These are phyloP conservation scores for Lasiodiplodia sp. DNA, from an alignment of 2,329 filamentous ascomycete genomes.

Conservation along the genomic window DNA sequence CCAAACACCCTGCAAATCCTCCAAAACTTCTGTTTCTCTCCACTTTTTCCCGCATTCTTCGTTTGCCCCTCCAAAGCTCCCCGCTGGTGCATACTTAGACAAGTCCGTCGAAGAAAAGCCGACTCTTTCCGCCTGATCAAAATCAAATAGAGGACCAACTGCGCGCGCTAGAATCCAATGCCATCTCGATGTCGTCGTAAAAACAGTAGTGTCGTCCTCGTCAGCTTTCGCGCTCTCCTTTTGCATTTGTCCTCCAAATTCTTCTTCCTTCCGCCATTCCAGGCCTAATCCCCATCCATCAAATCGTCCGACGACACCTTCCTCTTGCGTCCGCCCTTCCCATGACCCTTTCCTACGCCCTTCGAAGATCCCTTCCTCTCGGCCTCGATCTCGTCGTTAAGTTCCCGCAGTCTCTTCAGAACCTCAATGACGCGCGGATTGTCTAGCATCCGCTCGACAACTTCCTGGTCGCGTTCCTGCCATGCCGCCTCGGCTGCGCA, in stretches of 20 bases:
- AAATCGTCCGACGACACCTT: slow-evolving; percentile 3
- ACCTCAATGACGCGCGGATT: slow-evolving; percentile 21
- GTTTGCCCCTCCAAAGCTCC: slow-evolving; percentile 1
- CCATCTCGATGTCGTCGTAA: slow-evolving; percentile 16
- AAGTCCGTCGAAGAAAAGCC: slow-evolving; percentile 3
- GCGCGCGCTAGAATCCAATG: slow-evolving; percentile 14
- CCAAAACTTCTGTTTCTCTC: neutral
- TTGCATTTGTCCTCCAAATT: neutral
- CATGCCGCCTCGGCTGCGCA: slow-evolving; percentile 27
- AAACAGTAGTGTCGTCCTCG: neutral
- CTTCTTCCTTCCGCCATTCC: neutral
- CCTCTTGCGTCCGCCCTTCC: slow-evolving; percentile 23
- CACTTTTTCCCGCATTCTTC: neutral
- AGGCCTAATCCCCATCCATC: slow-evolving; percentile 21
- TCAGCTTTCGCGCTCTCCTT: neutral
- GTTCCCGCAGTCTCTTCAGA: slow-evolving; percentile 19
- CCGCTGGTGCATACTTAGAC: slow-evolving; percentile 9
- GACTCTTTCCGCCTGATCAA: neutral
- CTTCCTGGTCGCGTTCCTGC: slow-evolving; percentile 28
- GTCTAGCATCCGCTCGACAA: slow-evolving; percentile 29
- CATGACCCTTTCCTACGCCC: slow-evolving; percentile 19
- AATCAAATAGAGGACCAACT: neutral
- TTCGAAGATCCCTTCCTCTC: slow-evolving; percentile 15
- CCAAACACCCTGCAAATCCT: neutral
- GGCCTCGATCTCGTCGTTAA: slow-evolving; percentile 25